Evolutionary conservation across 495 filamentous ascomycete species (phyloP).

Genomic region (Neurospora sublineolata): DNA sequence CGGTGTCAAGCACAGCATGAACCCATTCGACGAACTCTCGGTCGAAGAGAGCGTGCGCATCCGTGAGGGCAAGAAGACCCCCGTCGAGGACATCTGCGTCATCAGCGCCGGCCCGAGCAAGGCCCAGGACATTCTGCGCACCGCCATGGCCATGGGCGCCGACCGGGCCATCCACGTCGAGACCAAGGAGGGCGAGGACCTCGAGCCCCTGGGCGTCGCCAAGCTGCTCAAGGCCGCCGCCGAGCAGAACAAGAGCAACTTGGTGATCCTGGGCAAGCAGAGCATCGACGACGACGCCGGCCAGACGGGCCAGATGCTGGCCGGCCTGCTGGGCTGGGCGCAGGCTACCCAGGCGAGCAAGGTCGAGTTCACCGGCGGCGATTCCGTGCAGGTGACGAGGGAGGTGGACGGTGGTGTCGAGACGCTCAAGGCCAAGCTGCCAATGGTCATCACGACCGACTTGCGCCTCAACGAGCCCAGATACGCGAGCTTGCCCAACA

Average conservation of each 20-base stretch:
- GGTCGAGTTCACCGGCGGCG: slow-evolving; percentile 56
- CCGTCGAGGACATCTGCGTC: slow-evolving; percentile 81
- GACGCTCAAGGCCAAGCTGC: slow-evolving; percentile 72
- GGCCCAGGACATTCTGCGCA: slow-evolving; percentile 74
- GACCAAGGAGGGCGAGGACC: slow-evolving; percentile 46
- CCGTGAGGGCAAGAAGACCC: slow-evolving; percentile 61
- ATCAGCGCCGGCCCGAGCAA: slow-evolving; percentile 81
- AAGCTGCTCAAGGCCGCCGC: slow-evolving; percentile 76
- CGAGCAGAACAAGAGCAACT: slow-evolving; percentile 69
- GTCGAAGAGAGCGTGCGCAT: slow-evolving; percentile 91
- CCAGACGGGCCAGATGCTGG: slow-evolving; percentile 98
- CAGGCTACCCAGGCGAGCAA: slow-evolving; percentile 88
- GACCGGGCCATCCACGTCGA: slow-evolving; percentile 84
- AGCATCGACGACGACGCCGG: slow-evolving; percentile 91
- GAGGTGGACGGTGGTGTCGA: slow-evolving; percentile 95
- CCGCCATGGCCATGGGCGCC: slow-evolving; percentile 97
- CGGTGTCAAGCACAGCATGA: slow-evolving; percentile 93
- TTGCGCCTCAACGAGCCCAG: slow-evolving; percentile 87
- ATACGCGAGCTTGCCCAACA: slow-evolving; percentile 91
- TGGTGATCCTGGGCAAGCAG: slow-evolving; percentile 94
- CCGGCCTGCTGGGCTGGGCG: slow-evolving; percentile 79
- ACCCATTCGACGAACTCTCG: slow-evolving; percentile 97
- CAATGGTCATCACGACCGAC: slow-evolving; percentile 90
- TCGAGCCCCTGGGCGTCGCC: slow-evolving; percentile 86
- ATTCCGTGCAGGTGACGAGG: slow-evolving; percentile 58